Conservation (phyloP, 495 filamentous ascomycete species). For the Staphylotrichum tortipilum region DNA sequence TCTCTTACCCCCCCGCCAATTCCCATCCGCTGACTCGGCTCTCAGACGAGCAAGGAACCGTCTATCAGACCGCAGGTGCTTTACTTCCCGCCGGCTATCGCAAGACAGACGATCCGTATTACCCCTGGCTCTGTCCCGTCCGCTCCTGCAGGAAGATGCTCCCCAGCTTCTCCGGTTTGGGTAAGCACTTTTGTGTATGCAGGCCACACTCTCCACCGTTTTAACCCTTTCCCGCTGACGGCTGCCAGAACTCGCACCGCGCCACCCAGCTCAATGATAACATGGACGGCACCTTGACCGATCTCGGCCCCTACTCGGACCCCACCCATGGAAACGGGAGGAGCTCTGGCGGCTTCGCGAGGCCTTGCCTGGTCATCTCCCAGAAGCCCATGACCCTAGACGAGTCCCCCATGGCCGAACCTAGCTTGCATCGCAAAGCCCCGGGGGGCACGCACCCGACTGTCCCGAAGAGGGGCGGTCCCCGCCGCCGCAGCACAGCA, state of each 20-base stretch:
- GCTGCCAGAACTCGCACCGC: slow-evolving; percentile 10
- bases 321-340: slow-evolving; percentile 1
- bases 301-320: slow-evolving; percentile 13
- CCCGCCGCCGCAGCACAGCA: not conserved
- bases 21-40: not conserved
- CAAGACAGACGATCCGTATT: slow-evolving; percentile 10
- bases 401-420: slow-evolving; percentile 8
- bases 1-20: no score
- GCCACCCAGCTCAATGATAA: slow-evolving; percentile 19
- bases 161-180: slow-evolving; percentile 12
- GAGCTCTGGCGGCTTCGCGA: slow-evolving; percentile 1
- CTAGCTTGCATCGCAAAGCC: not conserved
- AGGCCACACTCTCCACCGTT: no score
- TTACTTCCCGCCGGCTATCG: slow-evolving; percentile 19
- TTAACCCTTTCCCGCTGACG: not conserved
- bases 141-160: slow-evolving; percentile 20
- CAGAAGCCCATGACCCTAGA: slow-evolving; percentile 9
- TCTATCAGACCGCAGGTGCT: slow-evolving; percentile 12
- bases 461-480: not conserved
- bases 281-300: slow-evolving; percentile 20
- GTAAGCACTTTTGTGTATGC: slow-evolving; percentile 21
- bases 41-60: not conserved
- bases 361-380: slow-evolving; percentile 11
- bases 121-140: slow-evolving; percentile 26
- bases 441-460: no score